Evolutionary conservation across 352 stramenopile genomes (phyloP).

Genomic region (Pythium aphanidermatum): DNA sequence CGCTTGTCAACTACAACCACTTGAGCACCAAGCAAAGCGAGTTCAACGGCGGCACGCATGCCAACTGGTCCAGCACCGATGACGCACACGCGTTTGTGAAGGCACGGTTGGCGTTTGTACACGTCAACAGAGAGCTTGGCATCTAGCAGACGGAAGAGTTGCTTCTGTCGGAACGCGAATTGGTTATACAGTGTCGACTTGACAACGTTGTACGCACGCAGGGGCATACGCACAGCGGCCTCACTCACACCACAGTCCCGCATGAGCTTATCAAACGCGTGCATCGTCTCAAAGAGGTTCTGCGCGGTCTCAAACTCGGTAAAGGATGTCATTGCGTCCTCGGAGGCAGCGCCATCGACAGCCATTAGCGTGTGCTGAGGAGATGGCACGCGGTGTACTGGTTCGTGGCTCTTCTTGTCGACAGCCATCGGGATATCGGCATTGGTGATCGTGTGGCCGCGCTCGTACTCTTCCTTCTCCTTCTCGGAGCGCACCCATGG

Average conservation of each 20-base stretch:
- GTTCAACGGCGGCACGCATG: constrained; percentile 65
- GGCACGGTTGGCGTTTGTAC: constrained; percentile 52
- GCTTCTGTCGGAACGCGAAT: constrained; percentile 66
- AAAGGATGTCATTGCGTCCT: constrained; percentile 35
- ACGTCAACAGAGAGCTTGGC: constrained; percentile 41
- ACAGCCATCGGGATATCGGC: constrained; percentile 16
- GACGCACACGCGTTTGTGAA: constrained; percentile 65
- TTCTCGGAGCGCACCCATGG: constrained; percentile 34
- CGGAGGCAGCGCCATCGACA: constrained; percentile 33
- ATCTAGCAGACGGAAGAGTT: constrained; percentile 72
- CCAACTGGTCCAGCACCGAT: constrained; percentile 72
- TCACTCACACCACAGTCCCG: constrained; percentile 47
- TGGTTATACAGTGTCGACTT: constrained; percentile 48
- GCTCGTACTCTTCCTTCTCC: constrained; percentile 32
- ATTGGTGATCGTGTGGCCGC: constrained; percentile 18
- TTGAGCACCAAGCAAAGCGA: constrained; percentile 58
- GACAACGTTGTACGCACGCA: constrained; percentile 62
- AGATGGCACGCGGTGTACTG: constrained; percentile 1
- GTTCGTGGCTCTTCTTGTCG: constrained; percentile 2
- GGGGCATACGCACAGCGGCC: constrained; percentile 41
- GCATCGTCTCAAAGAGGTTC: constrained; percentile 50
- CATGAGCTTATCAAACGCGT: constrained; percentile 49
- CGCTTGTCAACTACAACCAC: constrained; percentile 81
- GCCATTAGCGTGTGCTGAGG: constrained; percentile 31
- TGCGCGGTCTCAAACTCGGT: constrained; percentile 55